phyloP scores from a whole-genome alignment of 2,329 filamentous ascomycete genomes.

The Fonsecaea monophora region DNA sequence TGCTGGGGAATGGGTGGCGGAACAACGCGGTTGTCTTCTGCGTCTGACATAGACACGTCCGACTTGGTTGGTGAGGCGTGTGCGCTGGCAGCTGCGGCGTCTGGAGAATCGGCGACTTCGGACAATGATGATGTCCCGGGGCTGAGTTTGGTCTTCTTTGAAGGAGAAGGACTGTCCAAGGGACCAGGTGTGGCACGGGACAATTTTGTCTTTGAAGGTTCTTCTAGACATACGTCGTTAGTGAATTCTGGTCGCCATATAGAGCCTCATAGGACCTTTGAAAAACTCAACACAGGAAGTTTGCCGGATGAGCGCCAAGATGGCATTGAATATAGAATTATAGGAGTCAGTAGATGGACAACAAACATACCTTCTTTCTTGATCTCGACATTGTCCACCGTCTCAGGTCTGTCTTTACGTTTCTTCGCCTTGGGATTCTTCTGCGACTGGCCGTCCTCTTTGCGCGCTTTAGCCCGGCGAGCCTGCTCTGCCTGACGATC shows the following conservation, averaged over 20 bases:
- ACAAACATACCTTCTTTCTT: slow-evolving; percentile 61
- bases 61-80: slow-evolving; percentile 67
- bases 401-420: slow-evolving; percentile 71
- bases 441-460: slow-evolving; percentile 55
- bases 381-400: slow-evolving; percentile 61
- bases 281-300: slow-evolving; percentile 11
- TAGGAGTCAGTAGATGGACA: background rate
- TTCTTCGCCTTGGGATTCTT: slow-evolving; percentile 73
- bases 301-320: slow-evolving; percentile 13
- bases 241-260: slow-evolving; percentile 4
- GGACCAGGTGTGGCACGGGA: slow-evolving; percentile 35
- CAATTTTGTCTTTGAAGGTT: slow-evolving; percentile 31
- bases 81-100: slow-evolving; percentile 56
- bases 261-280: background rate
- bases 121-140: slow-evolving; percentile 42
- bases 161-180: slow-evolving; percentile 39
- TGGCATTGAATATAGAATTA: background rate
- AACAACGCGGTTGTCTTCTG: slow-evolving; percentile 53
- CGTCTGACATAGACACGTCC: slow-evolving; percentile 66
- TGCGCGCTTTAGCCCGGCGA: slow-evolving; percentile 54
- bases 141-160: slow-evolving; percentile 42
- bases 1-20: slow-evolving; percentile 73
- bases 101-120: slow-evolving; percentile 41
- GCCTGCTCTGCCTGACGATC: slow-evolving; percentile 58
- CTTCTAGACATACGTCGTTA: slow-evolving; percentile 29